Evolutionary conservation across 805 yeast genomes (phyloP).

Genomic region (Yamadazyma olivae): DNA sequence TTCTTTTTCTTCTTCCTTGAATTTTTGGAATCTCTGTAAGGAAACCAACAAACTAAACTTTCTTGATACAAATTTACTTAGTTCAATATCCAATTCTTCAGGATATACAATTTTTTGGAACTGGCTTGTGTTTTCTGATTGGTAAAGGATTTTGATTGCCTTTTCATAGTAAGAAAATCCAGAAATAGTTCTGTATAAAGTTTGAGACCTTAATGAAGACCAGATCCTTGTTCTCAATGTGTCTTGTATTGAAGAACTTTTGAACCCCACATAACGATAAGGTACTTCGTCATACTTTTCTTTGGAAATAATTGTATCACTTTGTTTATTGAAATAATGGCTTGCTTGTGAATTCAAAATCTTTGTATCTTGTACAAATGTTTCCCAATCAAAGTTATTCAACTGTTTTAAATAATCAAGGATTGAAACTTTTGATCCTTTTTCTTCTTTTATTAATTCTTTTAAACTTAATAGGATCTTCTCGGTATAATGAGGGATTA

Average conservation of each 20-base stretch:
- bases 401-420: conserved; percentile 75
- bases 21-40: conserved; percentile 78
- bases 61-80: conserved; percentile 54
- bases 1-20: conserved; percentile 60
- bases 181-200: conserved; percentile 44
- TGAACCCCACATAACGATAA: conserved; percentile 69
- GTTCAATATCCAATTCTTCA: conserved; percentile 17
- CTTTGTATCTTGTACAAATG: conserved; percentile 75
- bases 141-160: conserved; percentile 56
- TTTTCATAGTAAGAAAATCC: conserved; percentile 48
- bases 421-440: conserved; percentile 50
- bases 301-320: neutral
- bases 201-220: conserved; percentile 47
- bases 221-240: conserved; percentile 53
- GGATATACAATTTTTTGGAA: conserved; percentile 6
- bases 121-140: conserved; percentile 47
- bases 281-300: conserved; percentile 55
- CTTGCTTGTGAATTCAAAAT: conserved; percentile 19
- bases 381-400: conserved; percentile 75
- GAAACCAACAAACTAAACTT: conserved; percentile 81
- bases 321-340: neutral
- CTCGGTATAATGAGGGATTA: conserved; percentile 53
- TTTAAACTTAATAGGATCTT: conserved; percentile 42
- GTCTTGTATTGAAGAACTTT: conserved; percentile 59
- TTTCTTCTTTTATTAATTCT: conserved; percentile 46